Evolutionary conservation across 1,284 basidiomycete species (phyloP), one percentile per base, ranked within the genome.

Genomic region (Somion occarium): DNA sequence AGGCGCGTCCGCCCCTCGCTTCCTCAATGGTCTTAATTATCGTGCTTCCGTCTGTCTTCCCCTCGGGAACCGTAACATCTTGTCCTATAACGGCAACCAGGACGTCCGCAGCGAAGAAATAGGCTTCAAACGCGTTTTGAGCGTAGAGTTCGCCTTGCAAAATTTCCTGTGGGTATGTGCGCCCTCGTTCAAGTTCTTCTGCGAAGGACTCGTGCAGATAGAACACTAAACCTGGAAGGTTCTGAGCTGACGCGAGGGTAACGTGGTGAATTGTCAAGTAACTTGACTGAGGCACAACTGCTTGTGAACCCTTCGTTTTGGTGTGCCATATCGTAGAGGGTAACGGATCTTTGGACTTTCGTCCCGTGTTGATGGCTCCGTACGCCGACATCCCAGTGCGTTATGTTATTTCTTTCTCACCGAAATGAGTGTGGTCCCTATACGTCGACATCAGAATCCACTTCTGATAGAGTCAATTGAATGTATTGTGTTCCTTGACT

Each of bases 111-210:
- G 80, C 79, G 60, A 91, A 85, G 65, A 85, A 94, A 66, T 92
- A 93, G 3, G 69, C 70, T 48, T 78, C 76, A 66, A 92, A 93
- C 3, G 73, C 70, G 12, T 76, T 69, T 11, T 75, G 72, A 49
- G 70, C 79, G 69, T 73, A 79, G 54, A 62, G 73, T 65, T 72
- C 69, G 11, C 64, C 65, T 11, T 60, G 54, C 3, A 60, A 52
- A 44, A 64, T 59, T 59, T 91, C 88, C 64, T 93, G 92, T 0
- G 93, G 92, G 66, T 95, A 95, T 3, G 92, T 91, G 58, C 73
- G 66, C 0, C 93, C 93, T 61, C 80, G 76, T 46, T 82, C 83
- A 11, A 96, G 73, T 61, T 89, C 90, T 47, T 75, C 73, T n/a
- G 80, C 79, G 67, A 94, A 93, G 20, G 83, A 70, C 38, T 59